Evolutionary conservation across 305 asterid species (phyloP).

Genomic region (Fraxinus albicans): DNA sequence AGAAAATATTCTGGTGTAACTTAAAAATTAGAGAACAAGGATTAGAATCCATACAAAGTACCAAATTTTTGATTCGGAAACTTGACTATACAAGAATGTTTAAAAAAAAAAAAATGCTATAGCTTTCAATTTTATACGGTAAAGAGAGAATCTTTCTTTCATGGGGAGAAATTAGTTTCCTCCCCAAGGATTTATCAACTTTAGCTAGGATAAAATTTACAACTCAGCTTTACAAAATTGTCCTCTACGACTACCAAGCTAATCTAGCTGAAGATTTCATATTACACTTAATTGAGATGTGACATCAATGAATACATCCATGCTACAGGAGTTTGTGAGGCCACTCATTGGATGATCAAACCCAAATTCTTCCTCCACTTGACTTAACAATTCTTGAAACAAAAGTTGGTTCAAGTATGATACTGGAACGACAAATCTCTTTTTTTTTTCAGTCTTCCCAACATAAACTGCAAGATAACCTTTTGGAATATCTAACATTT

Average conservation of each 20-base stretch:
- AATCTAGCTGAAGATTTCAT: neutral
- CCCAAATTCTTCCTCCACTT: slow-evolving; percentile 21
- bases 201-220: neutral
- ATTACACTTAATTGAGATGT: neutral
- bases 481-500: slow-evolving; percentile 4
- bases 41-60: neutral
- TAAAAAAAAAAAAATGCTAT: too few relatives aligned
- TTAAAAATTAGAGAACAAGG: neutral
- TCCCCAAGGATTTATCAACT: neutral
- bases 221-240: slow-evolving; percentile 6
- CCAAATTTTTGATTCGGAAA: neutral
- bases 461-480: slow-evolving; percentile 32
- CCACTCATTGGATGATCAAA: slow-evolving; percentile 27
- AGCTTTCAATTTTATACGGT: neutral
- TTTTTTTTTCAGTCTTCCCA: slow-evolving; percentile 22
- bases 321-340: slow-evolving; percentile 26
- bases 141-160: neutral
- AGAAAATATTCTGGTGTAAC: neutral
- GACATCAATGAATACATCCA: slow-evolving; percentile 18
- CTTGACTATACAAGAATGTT: neutral
- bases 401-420: slow-evolving; percentile 25
- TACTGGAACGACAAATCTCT: slow-evolving; percentile 29
- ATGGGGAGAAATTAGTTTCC: neutral
- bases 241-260: neutral
- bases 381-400: slow-evolving; percentile 14